A percentile compares a stretch with the other conserved stretches of the same genome.
phyloP scores from a whole-genome alignment of 805 yeast genomes.

The Ogataea parapolymorpha region DNA sequence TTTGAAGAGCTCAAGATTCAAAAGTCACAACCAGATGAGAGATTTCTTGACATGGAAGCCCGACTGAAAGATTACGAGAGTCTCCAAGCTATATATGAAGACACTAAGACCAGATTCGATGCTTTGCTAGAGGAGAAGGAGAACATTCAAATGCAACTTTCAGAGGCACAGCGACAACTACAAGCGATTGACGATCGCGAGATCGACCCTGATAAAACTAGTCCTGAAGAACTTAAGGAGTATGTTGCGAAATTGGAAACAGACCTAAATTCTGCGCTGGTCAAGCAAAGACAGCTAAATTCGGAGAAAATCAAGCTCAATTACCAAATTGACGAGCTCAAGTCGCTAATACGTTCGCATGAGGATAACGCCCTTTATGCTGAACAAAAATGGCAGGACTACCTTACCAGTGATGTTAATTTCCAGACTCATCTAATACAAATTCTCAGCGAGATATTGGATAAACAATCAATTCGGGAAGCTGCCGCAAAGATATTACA shows the following conservation, averaged over 20 bases:
- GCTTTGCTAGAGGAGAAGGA: not conserved
- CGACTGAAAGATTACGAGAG: not conserved
- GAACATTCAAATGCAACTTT: not conserved
- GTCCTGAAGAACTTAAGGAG: slow-evolving; percentile 1
- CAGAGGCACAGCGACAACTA: not conserved
- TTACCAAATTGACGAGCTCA: slow-evolving; percentile 38
- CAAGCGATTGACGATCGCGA: not conserved
- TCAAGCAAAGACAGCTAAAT: slow-evolving; percentile 15
- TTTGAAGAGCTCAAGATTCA: slow-evolving; percentile 1
- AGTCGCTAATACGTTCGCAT: slow-evolving; percentile 27
- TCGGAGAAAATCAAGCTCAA: slow-evolving; percentile 28
- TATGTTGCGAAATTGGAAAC: slow-evolving; percentile 5
- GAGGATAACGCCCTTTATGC: slow-evolving; percentile 22
- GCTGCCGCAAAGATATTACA: slow-evolving; percentile 50
- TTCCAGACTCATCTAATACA: slow-evolving; percentile 49
- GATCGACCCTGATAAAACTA: not conserved
- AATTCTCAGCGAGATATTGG: slow-evolving; percentile 52
- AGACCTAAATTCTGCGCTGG: slow-evolving; percentile 13
- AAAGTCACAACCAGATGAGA: not conserved
- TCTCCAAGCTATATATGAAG: not conserved
- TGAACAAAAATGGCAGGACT: slow-evolving; percentile 11
- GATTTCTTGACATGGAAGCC: not conserved
- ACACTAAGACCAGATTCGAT: too few species aligned
- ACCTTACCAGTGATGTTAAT: slow-evolving; percentile 34
- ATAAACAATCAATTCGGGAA: slow-evolving; percentile 55